Evolutionary conservation across 345 rosid genomes (phyloP).

Genomic region (thale cress (Arabidopsis thaliana)): DNA sequence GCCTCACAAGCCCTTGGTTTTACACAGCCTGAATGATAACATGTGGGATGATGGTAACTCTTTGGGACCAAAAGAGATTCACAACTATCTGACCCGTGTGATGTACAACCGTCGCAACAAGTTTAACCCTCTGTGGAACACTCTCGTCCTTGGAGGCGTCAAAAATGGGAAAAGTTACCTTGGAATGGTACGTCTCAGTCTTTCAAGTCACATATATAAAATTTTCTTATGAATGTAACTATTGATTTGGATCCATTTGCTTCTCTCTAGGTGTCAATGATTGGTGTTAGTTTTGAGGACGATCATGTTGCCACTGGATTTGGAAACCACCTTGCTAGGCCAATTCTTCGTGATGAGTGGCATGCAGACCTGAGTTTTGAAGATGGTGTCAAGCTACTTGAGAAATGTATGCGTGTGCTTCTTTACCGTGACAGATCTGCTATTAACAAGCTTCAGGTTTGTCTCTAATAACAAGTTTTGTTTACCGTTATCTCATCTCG

Average conservation of each 20-base stretch:
- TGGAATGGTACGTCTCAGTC: constrained; percentile 66
- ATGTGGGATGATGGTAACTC: constrained; percentile 99
- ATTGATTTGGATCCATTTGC: constrained; percentile 24
- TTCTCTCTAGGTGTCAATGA: constrained; percentile 75
- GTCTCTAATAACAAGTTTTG: constrained; percentile 13
- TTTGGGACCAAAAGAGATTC: constrained; percentile 98
- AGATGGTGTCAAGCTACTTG: constrained; percentile 89
- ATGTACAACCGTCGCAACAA: constrained; percentile 98
- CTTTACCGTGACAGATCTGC: constrained; percentile 98
- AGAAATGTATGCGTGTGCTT: constrained; percentile 98
- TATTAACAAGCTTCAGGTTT: constrained; percentile 94
- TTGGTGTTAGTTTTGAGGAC: constrained; percentile 94
- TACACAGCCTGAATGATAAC: constrained; percentile 83
- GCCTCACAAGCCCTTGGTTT: constrained; percentile 22
- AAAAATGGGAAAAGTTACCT: constrained; percentile 94
- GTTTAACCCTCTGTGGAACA: constrained; percentile 95
- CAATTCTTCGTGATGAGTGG: constrained; percentile 97
- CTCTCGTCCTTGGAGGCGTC: constrained; percentile 95
- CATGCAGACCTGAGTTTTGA: constrained; percentile 83
- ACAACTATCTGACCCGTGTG: constrained; percentile 87
- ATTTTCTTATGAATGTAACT: constrained; percentile 16
- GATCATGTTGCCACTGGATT: constrained; percentile 95
- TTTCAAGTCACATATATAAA: neutral
- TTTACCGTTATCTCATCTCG: neutral
- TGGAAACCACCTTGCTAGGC: constrained; percentile 96